phyloP scores from a whole-genome alignment of 345 rosid genomes.

The rapeseed (Brassica napus) region DNA sequence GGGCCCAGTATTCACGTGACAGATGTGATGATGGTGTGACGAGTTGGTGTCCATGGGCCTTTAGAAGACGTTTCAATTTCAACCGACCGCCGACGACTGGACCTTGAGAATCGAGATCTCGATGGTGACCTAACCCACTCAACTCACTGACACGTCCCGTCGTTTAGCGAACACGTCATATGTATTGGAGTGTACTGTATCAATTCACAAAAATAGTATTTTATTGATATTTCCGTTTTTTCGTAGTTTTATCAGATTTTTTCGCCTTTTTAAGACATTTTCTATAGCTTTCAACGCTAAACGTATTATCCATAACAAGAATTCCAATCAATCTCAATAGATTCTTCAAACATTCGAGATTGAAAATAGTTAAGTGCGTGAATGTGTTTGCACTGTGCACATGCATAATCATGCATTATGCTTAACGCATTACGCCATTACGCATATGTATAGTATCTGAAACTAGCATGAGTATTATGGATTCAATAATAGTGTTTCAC shows the following conservation, averaged over 20 bases:
- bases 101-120: constrained; percentile 30
- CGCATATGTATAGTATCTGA: not conserved
- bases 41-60: constrained; percentile 38
- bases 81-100: constrained; percentile 37
- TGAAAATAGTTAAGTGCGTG: not conserved
- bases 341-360: not conserved
- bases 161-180: constrained; percentile 19
- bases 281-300: not conserved
- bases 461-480: not conserved
- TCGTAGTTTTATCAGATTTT: not conserved
- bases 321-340: not conserved
- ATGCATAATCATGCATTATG: not conserved
- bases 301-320: constrained; percentile 11
- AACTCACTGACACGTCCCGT: constrained; percentile 26
- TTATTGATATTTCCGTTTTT: constrained; percentile 1
- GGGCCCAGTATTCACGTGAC: constrained; percentile 38
- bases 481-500: not conserved
- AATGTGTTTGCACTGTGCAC: not conserved
- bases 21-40: constrained; percentile 24
- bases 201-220: constrained; percentile 24
- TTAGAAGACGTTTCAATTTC: constrained; percentile 27
- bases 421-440: not conserved
- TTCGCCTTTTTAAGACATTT: not conserved
- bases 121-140: constrained; percentile 29
- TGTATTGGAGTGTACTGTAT: not conserved